Evolutionary conservation across 805 yeast species (phyloP).

Genomic region (Clavispora vitiphila): DNA sequence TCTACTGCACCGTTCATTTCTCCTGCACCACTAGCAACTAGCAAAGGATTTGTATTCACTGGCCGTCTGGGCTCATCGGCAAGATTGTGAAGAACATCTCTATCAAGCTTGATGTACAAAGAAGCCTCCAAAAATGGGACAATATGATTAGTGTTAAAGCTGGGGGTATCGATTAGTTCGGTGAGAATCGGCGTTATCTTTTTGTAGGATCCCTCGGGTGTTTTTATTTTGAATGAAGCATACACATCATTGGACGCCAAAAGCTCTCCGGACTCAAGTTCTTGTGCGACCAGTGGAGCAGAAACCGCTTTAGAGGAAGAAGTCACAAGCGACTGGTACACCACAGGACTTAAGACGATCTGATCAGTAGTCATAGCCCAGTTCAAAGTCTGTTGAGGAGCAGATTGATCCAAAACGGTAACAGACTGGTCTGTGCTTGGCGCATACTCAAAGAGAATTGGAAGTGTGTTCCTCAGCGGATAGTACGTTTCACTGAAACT

Average conservation of each 20-base stretch:
- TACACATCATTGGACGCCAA: conserved; percentile 19
- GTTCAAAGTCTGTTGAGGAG: conserved; percentile 11
- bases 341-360: conserved; percentile 26
- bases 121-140: conserved; percentile 78
- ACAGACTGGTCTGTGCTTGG: conserved; percentile 27
- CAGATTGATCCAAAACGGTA: conserved; percentile 20
- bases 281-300: not conserved
- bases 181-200: conserved; percentile 45
- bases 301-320: not conserved
- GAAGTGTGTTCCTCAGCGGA: conserved; percentile 62
- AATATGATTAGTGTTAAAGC: conserved; percentile 58
- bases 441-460: conserved; percentile 51
- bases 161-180: conserved; percentile 73
- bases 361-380: conserved; percentile 9
- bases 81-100: conserved; percentile 53
- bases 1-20: conserved; percentile 72
- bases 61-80: conserved; percentile 60
- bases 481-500: conserved; percentile 64
- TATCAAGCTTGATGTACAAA: conserved; percentile 55
- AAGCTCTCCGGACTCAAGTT: not conserved
- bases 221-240: conserved; percentile 10
- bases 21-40: conserved; percentile 76
- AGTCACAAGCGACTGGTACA: conserved; percentile 17
- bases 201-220: not conserved
- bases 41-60: conserved; percentile 59